Evolutionary conservation across 2,329 filamentous ascomycete genomes (phyloP).

Genomic region (Trichoderma citrinoviride): DNA sequence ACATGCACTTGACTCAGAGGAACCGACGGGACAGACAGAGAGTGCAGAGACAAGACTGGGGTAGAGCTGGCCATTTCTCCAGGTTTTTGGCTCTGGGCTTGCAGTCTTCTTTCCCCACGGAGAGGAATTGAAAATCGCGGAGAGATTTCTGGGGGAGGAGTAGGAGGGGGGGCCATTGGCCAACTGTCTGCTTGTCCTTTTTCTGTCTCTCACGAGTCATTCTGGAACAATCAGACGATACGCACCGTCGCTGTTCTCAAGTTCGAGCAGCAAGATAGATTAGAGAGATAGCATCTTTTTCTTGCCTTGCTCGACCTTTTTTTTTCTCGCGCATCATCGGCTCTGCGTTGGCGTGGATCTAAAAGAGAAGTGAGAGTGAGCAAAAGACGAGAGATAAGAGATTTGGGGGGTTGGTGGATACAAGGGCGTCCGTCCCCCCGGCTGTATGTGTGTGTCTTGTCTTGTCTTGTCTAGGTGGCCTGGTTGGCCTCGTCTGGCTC

Average conservation of each 20-base stretch:
- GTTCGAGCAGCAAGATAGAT: no score
- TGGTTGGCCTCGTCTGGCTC: no score
- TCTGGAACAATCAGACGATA: no score
- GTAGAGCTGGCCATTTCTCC: not conserved
- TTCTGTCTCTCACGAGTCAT: no score
- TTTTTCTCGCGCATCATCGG: not conserved
- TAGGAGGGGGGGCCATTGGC: no score
- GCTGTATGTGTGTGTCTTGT: not conserved
- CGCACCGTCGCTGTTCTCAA: no score
- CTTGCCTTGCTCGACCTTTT: not conserved
- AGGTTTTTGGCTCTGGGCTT: not conserved
- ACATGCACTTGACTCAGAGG: not conserved
- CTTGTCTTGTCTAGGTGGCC: no score
- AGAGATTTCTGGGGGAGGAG: not conserved
- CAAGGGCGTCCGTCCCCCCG: not conserved
- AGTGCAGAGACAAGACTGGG: not conserved
- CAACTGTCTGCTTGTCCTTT: no score
- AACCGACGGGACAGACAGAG: no score
- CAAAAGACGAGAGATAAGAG: slow-evolving; percentile 12
- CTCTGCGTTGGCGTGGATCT: slow-evolving; percentile 5
- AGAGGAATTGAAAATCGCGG: slow-evolving; percentile 13
- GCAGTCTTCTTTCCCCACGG: slow-evolving; percentile 8
- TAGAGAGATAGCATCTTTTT: not conserved
- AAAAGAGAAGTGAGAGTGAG: not conserved
- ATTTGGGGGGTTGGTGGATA: slow-evolving; percentile 19